Percentiles rank a stretch among this genome's conserved stretches.
Evolutionary conservation across 768 basidiomycete genomes (phyloP).

Genomic region (Serendipita sp.): DNA sequence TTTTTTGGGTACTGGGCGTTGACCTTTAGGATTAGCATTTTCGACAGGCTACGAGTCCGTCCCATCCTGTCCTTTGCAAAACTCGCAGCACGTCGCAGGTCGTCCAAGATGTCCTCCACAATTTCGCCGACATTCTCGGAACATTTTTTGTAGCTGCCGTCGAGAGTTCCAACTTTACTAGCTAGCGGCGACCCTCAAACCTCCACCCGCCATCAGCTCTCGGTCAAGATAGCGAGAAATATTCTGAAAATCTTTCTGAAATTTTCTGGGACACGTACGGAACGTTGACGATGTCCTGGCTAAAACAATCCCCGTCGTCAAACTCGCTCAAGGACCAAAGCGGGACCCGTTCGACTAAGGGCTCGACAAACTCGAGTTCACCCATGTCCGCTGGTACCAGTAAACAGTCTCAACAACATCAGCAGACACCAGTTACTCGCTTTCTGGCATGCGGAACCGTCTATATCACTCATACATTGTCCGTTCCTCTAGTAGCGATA

Average conservation of each 20-base stretch:
- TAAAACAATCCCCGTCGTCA: neutral
- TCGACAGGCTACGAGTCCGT: no score
- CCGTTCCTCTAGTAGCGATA: slow-evolving; percentile 28
- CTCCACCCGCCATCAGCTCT: neutral
- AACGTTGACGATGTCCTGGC: neutral
- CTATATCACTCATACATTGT: slow-evolving; percentile 60
- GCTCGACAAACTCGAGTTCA: neutral
- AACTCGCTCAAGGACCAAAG: neutral
- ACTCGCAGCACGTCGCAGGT: no score
- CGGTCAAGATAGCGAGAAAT: neutral
- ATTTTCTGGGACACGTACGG: no score
- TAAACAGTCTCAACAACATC: neutral
- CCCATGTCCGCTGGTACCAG: neutral
- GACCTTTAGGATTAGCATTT: no score
- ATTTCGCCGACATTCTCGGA: no score
- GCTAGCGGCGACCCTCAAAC: no score
- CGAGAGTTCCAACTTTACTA: no score
- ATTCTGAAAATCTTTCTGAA: neutral
- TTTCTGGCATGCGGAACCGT: slow-evolving; percentile 69
- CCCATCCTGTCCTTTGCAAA: no score
- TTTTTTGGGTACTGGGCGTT: no score
- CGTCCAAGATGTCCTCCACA: no score
- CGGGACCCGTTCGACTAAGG: neutral
- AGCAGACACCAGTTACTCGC: slow-evolving; percentile 20
- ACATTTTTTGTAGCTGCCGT: no score